Conservation (phyloP, 2,329 filamentous ascomycete genomes). For the Colletotrichum limetticola region DNA sequence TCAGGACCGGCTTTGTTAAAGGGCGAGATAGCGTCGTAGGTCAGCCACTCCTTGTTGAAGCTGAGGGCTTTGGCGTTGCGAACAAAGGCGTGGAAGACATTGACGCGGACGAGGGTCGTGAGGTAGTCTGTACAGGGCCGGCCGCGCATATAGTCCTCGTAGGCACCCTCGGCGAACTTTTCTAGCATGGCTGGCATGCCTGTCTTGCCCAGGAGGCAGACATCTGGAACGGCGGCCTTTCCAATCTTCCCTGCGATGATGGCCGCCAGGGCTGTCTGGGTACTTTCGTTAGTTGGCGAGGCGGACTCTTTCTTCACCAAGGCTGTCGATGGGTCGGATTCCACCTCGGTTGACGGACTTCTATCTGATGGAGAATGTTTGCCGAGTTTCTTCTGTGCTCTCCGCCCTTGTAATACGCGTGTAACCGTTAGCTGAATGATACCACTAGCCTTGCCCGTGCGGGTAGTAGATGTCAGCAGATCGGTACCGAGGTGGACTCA, state of each 20-base stretch:
- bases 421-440: not conserved
- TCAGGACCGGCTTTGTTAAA: conserved; percentile 24
- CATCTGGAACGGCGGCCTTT: not conserved
- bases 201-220: conserved; percentile 1
- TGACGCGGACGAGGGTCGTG: conserved; percentile 29
- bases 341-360: not conserved
- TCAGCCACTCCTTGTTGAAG: conserved; percentile 30
- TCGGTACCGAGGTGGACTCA: conserved; percentile 3
- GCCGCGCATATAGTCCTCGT: conserved; percentile 7
- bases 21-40: conserved; percentile 37
- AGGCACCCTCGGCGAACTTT: conserved; percentile 21
- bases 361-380: not conserved
- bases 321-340: too few relatives aligned
- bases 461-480: not conserved
- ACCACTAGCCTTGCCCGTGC: too few relatives aligned
- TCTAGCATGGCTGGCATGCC: conserved; percentile 2
- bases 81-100: conserved; percentile 35
- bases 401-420: not conserved
- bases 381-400: not conserved
- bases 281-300: not conserved
- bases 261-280: not conserved
- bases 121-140: conserved; percentile 14
- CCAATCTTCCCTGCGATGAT: not conserved
- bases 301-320: not conserved
- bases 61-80: conserved; percentile 27